phyloP scores from a whole-genome alignment of 2,329 filamentous ascomycete genomes.

The Pseudogymnoascus sp. region DNA sequence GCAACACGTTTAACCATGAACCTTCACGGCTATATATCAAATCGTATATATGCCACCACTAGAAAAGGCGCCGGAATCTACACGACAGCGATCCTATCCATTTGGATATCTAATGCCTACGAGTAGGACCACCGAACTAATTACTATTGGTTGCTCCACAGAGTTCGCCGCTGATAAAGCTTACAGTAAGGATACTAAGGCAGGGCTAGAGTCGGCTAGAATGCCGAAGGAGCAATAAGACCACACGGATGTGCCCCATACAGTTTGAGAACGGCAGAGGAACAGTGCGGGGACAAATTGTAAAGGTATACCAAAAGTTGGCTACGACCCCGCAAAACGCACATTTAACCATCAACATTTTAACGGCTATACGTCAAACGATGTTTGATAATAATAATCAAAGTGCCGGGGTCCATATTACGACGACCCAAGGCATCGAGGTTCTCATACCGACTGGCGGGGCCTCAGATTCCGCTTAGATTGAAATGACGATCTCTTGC shows the following conservation, averaged over 20 bases:
- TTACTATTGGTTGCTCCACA: neutral
- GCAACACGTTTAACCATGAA: neutral
- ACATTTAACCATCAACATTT: neutral
- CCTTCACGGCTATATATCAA: neutral
- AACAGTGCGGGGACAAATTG: neutral
- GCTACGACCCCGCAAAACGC: neutral
- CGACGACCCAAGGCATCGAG: neutral
- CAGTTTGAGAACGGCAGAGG: neutral
- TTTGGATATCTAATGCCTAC: neutral
- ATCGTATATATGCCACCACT: neutral
- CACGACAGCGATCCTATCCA: neutral
- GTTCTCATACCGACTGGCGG: neutral
- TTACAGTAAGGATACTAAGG: neutral
- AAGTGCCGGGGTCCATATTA: neutral
- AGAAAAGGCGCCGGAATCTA: neutral
- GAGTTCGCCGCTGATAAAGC: neutral
- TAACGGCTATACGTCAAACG: neutral
- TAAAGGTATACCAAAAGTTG: no score
- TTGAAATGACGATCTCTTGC: neutral
- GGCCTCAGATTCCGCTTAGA: neutral
- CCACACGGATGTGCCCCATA: neutral
- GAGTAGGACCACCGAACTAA: neutral
- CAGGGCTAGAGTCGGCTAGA: neutral
- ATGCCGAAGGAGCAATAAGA: neutral
- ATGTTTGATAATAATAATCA: neutral